Evolutionary conservation across 176 grass and related monocot genomes (phyloP), one percentile per base, ranked within the genome.

Genomic region (Melocanna baccifera): DNA sequence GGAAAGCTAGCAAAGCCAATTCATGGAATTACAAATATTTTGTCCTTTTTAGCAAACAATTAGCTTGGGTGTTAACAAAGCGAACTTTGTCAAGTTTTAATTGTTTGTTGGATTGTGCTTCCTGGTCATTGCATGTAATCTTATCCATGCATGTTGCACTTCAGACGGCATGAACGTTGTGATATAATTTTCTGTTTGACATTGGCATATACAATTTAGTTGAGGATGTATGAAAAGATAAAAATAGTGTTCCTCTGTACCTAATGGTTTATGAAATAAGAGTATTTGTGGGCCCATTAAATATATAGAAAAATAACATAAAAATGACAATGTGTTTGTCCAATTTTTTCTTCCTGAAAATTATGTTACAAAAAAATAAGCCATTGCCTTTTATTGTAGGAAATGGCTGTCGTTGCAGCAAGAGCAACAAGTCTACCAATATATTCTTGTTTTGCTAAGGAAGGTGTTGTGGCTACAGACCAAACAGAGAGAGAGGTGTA

Each of bases 401-500:
- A 93, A 75, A 92, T 99, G 90, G 97, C 93, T 39, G 90, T 99
- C 40, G 93, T 99, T 79, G 96, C 93, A 70, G 91, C 93, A 28
- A 87, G 96, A 85, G 96, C 93, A 12, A 99, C 93, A 66, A 92
- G 96, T 75, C 82, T 99, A 76, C 93, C 93, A 58, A 96, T 99
- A 51, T 99, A 96, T 90, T 96, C 90, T 22, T 99, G 91, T 76
- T 99, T 99, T 87, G 97, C 97, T 6, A 99, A 94, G 86, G 97
- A 99, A 87, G n/a, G n/a, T n/a, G n/a, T n/a, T n/a, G n/a, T n/a
- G n/a, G n/a, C n/a, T n/a, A n/a, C n/a, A n/a, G n/a, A n/a, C n/a
- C n/a, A n/a, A n/a, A n/a, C n/a, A n/a, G n/a, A n/a, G n/a, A n/a
- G n/a, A n/a, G n/a, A n/a, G n/a, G n/a, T n/a, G n/a, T n/a, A n/a